Evolutionary conservation across 805 yeast genomes (phyloP), one percentile per base, ranked within the genome.

Genomic region (Candida cerambycidarum): DNA sequence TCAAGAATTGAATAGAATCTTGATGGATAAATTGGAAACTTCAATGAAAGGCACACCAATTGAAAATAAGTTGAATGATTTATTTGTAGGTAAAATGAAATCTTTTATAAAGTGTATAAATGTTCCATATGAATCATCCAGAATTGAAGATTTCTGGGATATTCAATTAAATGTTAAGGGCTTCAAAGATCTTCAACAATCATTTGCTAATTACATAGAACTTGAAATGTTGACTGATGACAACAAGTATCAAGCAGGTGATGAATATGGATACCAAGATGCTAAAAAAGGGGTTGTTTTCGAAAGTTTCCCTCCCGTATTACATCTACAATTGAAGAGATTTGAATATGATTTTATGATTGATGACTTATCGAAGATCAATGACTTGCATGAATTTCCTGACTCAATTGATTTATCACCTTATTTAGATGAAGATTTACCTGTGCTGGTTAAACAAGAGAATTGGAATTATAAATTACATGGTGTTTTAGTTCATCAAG

Each of bases 111-210:
- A 89, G 61, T 93, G 99, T 66, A 78, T 92, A 33, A 80, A 92
- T 60, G 97, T 93, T 11, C 89, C 90, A 40, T 93, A 88, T 61
- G 98, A 93, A 66, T 85, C 95, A 30, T 80, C 96, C 2, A 77
- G 97, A 47, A 79, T 76, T 3, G 99, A 93, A 62, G 98, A 93
- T 58, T 93, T 86, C 58, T 93, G 99, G 99, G 99, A 93, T 69
- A 86, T 93, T 47, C 99, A 93, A 63, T 71, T 93, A 47, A 93
- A 93, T 56, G 99, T 93, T 17, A 89, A 88, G 58, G 85, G 89
- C 27, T 75, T 89, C 71, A 73, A 71, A 41, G 80, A 82, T 54
- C 73, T 93, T 37, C 69, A 78, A 42, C 83, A 82, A 41, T 83
- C 97, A 0, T 93, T 93, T 63, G 77, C 80, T 39, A 87, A 89